phyloP scores from a whole-genome alignment of 169 alveolate genomes.

The Cryptosporidium felis region DNA sequence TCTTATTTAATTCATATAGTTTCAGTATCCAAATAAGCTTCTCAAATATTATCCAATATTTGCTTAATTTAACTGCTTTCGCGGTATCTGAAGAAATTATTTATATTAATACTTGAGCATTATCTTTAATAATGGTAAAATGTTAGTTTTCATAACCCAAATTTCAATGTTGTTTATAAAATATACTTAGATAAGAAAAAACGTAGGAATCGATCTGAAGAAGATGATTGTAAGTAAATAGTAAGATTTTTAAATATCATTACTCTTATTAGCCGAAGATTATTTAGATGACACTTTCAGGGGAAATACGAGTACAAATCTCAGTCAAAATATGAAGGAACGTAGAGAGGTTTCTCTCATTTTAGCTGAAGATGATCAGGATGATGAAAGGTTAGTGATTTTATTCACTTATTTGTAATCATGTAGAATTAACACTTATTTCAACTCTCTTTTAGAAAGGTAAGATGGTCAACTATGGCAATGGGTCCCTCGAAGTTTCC shows the following conservation, averaged over 20 bases:
- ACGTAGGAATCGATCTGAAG: conserved; percentile 56
- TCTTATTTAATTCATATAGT: too few species aligned
- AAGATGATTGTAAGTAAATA: conserved; percentile 53
- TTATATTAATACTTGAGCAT: too few species aligned
- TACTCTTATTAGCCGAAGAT: conserved; percentile 19
- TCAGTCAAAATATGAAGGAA: not conserved
- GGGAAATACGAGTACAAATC: not conserved
- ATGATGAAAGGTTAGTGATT: conserved; percentile 36
- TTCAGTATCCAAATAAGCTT: too few species aligned
- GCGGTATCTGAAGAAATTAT: too few species aligned
- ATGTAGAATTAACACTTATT: too few species aligned
- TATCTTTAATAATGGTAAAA: conserved; percentile 3
- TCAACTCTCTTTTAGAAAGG: not conserved
- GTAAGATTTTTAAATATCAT: not conserved
- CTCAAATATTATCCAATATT: too few species aligned
- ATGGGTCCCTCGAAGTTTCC: conserved; percentile 61
- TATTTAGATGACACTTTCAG: conserved; percentile 27
- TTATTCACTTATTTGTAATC: not conserved
- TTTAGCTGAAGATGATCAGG: conserved; percentile 64
- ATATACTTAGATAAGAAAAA: conserved; percentile 10
- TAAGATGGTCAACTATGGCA: conserved; percentile 43
- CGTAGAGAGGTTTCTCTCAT: conserved; percentile 41
- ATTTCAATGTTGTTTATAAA: too few species aligned
- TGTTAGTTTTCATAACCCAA: not conserved
- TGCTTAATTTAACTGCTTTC: too few species aligned